Conservation (phyloP, 768 basidiomycete species). For the Pulveroboletus sp. region DNA sequence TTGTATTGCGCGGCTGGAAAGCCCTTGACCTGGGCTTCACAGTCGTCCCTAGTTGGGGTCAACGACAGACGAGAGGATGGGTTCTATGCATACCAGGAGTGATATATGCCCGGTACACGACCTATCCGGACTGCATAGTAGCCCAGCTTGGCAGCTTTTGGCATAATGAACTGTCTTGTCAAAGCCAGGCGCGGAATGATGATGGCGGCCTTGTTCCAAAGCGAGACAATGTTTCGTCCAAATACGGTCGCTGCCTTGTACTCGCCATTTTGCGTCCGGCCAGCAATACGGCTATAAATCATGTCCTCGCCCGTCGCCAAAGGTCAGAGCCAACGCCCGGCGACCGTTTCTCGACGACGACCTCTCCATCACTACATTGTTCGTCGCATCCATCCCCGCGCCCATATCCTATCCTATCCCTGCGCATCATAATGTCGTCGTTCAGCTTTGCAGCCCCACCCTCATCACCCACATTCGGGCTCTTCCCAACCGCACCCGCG, state of each 20-base stretch:
- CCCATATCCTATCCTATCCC: slow-evolving; percentile 4
- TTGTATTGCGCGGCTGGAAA: slow-evolving; percentile 62
- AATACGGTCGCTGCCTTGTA: slow-evolving; percentile 27
- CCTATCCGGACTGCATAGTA: slow-evolving; percentile 80
- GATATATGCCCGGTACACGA: slow-evolving; percentile 60
- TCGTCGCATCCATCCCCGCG: not conserved
- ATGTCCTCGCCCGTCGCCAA: slow-evolving; percentile 7
- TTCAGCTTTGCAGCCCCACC: slow-evolving; percentile 40
- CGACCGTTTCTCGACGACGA: slow-evolving; percentile 11
- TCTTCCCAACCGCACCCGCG: slow-evolving; percentile 55
- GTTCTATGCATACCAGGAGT: slow-evolving; percentile 56
- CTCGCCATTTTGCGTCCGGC: slow-evolving; percentile 9
- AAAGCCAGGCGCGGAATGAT: not conserved
- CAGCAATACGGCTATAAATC: slow-evolving; percentile 30
- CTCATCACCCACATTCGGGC: slow-evolving; percentile 54
- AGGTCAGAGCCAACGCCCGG: slow-evolving; percentile 8
- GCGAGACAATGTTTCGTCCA: slow-evolving; percentile 18
- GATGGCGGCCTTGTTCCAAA: slow-evolving; percentile 17
- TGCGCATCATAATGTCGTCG: slow-evolving; percentile 40
- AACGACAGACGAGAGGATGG: slow-evolving; percentile 27
- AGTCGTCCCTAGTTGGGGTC: slow-evolving; percentile 58
- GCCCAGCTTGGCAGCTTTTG: slow-evolving; percentile 39
- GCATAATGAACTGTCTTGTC: slow-evolving; percentile 25
- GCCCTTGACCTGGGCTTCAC: slow-evolving; percentile 64
- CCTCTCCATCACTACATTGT: slow-evolving; percentile 5